Conservation (phyloP, 768 basidiomycete genomes). For the Naganishia onofrii region DNA sequence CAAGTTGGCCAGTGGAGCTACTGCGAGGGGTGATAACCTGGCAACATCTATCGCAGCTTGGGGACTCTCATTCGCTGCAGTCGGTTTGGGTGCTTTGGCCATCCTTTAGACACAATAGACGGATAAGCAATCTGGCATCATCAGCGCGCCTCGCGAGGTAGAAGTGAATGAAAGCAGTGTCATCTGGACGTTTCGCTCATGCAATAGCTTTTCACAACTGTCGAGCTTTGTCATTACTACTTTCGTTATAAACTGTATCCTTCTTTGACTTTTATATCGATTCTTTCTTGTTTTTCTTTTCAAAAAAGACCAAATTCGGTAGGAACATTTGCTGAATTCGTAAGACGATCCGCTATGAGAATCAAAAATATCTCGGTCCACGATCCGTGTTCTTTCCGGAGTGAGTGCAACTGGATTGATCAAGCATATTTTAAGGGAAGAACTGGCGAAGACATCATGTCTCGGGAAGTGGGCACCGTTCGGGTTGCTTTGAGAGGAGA, state of each 20-base stretch:
- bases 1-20: constrained; percentile 2
- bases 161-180: background rate
- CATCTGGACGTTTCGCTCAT: background rate
- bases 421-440: background rate
- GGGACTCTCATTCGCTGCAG: constrained; percentile 10
- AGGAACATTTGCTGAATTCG: no score
- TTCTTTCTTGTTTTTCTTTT: background rate
- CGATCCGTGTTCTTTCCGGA: no score
- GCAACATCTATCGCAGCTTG: constrained; percentile 5
- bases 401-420: background rate
- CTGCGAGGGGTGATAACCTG: background rate
- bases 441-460: background rate
- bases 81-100: constrained; percentile 20
- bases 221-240: background rate
- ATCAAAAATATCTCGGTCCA: no score
- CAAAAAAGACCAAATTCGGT: background rate
- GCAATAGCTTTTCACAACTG: background rate
- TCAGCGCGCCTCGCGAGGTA: background rate
- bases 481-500: background rate
- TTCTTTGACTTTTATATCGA: background rate
- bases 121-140: no score
- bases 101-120: background rate
- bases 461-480: no score
- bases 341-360: no score
- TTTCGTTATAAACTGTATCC: constrained; percentile 14